Evolutionary conservation across 805 yeast genomes (phyloP).

Genomic region (Brettanomyces custersianus): DNA sequence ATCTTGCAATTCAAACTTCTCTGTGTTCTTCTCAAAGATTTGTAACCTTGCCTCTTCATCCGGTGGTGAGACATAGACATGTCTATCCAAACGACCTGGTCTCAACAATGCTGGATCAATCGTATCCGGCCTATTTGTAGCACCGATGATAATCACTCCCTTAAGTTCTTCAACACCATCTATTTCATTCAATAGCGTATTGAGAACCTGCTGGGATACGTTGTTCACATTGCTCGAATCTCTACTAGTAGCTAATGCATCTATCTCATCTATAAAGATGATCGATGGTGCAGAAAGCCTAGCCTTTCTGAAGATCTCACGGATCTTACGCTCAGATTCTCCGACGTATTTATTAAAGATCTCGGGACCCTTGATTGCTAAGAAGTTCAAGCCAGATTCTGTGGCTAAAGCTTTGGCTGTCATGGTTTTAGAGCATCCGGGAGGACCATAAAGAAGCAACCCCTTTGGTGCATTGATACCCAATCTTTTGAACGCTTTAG

Average conservation of each 20-base stretch:
- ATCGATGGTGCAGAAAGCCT: constrained; percentile 91
- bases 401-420: constrained; percentile 95
- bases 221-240: constrained; percentile 52
- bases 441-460: constrained; percentile 90
- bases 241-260: constrained; percentile 79
- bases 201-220: constrained; percentile 76
- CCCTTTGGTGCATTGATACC: constrained; percentile 94
- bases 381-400: constrained; percentile 86
- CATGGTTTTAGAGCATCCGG: constrained; percentile 93
- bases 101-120: constrained; percentile 89
- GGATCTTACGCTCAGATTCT: constrained; percentile 86
- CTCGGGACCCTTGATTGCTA: constrained; percentile 97
- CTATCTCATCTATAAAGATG: constrained; percentile 93
- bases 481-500: constrained; percentile 62
- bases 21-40: constrained; percentile 63
- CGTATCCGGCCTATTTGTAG: constrained; percentile 90
- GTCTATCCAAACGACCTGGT: constrained; percentile 93
- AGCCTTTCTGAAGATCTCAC: constrained; percentile 90
- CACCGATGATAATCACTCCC: constrained; percentile 91
- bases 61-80: constrained; percentile 90
- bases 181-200: constrained; percentile 86
- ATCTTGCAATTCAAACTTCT: constrained; percentile 46
- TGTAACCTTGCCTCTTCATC: constrained; percentile 72
- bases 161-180: constrained; percentile 95
- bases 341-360: constrained; percentile 91